These are phyloP conservation scores for Pouteria glomerata DNA, from an alignment of 148 eudicot species.

Conservation along the genomic window DNA sequence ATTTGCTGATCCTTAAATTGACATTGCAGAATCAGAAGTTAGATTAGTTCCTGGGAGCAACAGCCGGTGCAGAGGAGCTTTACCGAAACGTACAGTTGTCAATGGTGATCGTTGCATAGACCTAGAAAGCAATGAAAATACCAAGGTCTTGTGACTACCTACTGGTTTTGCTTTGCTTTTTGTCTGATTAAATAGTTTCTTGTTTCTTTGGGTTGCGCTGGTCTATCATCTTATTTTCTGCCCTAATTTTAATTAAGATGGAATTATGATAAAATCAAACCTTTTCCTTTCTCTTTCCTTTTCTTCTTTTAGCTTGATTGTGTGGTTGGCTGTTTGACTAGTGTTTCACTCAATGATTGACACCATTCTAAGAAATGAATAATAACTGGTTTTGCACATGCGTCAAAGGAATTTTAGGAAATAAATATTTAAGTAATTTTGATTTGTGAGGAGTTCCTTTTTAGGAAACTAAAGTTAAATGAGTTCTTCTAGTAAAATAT, in stretches of 20 bases:
- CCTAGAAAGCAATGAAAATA: not conserved
- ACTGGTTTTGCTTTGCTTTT: not conserved
- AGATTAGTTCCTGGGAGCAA: not conserved
- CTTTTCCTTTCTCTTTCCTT: too few relatives aligned
- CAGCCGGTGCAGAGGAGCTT: not conserved
- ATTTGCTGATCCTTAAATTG: not conserved
- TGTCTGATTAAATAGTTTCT: not conserved
- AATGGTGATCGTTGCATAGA: not conserved
- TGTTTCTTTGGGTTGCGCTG: not conserved
- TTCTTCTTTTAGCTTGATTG: too few relatives aligned
- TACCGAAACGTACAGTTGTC: not conserved
- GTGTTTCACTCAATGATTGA: not conserved
- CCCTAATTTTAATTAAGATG: not conserved
- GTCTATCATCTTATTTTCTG: too few relatives aligned
- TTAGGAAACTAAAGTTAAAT: not conserved
- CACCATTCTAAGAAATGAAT: not conserved
- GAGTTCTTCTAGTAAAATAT: not conserved
- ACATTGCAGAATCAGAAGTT: not conserved
- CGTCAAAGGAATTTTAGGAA: not conserved
- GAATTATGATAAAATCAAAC: not conserved
- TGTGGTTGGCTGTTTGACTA: too few relatives aligned
- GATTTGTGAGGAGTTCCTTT: not conserved
- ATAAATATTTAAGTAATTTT: not conserved
- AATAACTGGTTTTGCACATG: not conserved
- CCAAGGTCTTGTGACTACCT: constrained; percentile 6